Conservation (phyloP, 495 filamentous ascomycete genomes). For the Xylaria venustula region DNA sequence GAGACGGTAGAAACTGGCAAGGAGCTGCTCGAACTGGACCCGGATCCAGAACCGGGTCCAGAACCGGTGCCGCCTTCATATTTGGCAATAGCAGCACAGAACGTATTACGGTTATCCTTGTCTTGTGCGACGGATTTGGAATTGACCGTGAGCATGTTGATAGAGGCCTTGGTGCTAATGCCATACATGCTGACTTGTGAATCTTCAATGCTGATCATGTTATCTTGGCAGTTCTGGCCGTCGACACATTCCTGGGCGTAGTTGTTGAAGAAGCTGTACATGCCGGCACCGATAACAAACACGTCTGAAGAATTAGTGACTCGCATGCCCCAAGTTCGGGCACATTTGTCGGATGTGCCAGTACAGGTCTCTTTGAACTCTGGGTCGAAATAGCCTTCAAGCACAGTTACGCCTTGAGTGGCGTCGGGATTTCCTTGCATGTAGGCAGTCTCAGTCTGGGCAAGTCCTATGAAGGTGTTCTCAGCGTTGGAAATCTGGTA, state of each 20-base stretch:
- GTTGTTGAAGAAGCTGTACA: conserved; percentile 89
- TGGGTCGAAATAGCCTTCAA: conserved; percentile 69
- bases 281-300: conserved; percentile 72
- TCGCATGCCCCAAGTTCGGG: conserved; percentile 83
- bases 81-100: conserved; percentile 70
- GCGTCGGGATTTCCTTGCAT: conserved; percentile 83
- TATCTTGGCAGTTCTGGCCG: conserved; percentile 75
- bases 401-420: conserved; percentile 62
- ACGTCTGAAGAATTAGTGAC: conserved; percentile 66
- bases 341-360: conserved; percentile 62
- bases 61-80: conserved; percentile 17
- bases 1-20: conserved; percentile 1
- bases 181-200: conserved; percentile 67
- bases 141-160: conserved; percentile 76
- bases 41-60: conserved; percentile 16
- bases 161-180: conserved; percentile 82
- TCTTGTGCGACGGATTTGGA: conserved; percentile 55
- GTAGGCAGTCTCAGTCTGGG: conserved; percentile 93
- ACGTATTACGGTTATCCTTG: conserved; percentile 66
- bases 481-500: conserved; percentile 80
- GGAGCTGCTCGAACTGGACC: conserved; percentile 10
- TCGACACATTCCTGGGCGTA: conserved; percentile 75
- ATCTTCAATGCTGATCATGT: conserved; percentile 82
- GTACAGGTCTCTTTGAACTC: conserved; percentile 63
- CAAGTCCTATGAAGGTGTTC: conserved; percentile 80